phyloP scores from a whole-genome alignment of 2,329 filamentous ascomycete genomes.

The Proliferodiscus dingleyae region DNA sequence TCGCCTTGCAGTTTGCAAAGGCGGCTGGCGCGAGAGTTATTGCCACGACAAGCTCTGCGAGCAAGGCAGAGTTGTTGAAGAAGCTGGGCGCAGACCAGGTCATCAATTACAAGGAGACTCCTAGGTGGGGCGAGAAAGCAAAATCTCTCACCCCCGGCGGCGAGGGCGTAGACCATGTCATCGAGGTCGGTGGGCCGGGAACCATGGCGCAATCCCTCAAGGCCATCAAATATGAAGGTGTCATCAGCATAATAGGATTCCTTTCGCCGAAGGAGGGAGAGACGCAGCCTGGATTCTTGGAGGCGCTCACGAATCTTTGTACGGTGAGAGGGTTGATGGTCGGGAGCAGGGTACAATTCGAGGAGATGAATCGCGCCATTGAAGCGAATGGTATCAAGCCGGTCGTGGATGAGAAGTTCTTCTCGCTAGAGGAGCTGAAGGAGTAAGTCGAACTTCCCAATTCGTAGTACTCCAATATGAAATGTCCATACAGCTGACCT shows the following conservation, averaged over 20 bases:
- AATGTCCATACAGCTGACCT: no score
- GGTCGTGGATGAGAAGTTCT: constrained; percentile 42
- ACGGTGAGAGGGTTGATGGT: constrained; percentile 44
- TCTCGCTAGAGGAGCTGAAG: constrained; percentile 41
- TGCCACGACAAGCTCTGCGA: constrained; percentile 36
- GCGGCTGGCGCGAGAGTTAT: constrained; percentile 38
- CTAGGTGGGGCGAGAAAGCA: constrained; percentile 38
- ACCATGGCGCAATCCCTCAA: constrained; percentile 38
- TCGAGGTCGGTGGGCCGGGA: constrained; percentile 39
- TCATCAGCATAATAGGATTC: constrained; percentile 37
- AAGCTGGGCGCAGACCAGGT: constrained; percentile 39
- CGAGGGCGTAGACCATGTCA: constrained; percentile 38
- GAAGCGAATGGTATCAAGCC: constrained; percentile 43
- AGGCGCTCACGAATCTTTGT: constrained; percentile 31
- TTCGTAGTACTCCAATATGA: no score
- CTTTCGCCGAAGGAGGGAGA: constrained; percentile 25
- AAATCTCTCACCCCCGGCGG: constrained; percentile 33
- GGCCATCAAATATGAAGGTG: constrained; percentile 37
- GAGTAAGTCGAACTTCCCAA: constrained; percentile 31
- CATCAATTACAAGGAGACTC: constrained; percentile 39
- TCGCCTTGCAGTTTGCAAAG: constrained; percentile 38
- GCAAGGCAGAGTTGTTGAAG: constrained; percentile 35
- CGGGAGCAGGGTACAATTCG: constrained; percentile 43
- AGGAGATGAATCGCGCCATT: constrained; percentile 47
- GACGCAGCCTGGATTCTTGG: constrained; percentile 29